Evolutionary conservation across 306 rosid genomes (phyloP), one percentile per base, ranked within the genome.

Genomic region (Quercus glauca): DNA sequence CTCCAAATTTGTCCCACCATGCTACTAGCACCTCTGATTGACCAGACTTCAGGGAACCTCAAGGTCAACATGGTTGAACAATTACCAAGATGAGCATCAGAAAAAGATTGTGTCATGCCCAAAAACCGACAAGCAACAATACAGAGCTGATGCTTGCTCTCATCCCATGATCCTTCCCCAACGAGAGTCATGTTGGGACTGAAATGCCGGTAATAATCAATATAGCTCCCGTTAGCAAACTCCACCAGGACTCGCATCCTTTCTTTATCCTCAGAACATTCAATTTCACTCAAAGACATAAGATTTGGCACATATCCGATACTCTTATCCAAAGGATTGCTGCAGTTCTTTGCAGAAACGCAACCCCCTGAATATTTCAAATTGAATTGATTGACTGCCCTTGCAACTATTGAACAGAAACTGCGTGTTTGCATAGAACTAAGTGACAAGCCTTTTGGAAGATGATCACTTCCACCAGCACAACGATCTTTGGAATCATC

Each of bases 81-180:
- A 75, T 90, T 89, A 41, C 82, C 86, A 64, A 90, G 87, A n/a
- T 17, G 81, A 74, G 83, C 71, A 45, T 61, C 49, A 69, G 57
- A 70, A 58, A 79, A 83, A 11, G 92, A 91, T 37, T 78, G 21
- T 4, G 69, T 11, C 28, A 33, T 77, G 37, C 73, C 73, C 3
- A 78, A 58, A 76, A 88, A 29, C 57, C 53, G 81, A 35, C 94
- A 91, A 60, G 86, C 90, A 56, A 80, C 84, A 31, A 85, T 21
- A 60, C 57, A 23, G 5, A 88, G 45, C 26, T 45, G 72, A 70
- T 85, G 78, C 31, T 74, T 88, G 71, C 84, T 83, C 37, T 82
- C 82, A 78, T 91, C 78, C 91, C 96, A 91, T 79, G 85, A 82
- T 17, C 90, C 93, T 83, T 91, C 93, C 7, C 91, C 89, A 31